phyloP scores from a whole-genome alignment of 148 eudicot species.

The Nyssa sinensis region DNA sequence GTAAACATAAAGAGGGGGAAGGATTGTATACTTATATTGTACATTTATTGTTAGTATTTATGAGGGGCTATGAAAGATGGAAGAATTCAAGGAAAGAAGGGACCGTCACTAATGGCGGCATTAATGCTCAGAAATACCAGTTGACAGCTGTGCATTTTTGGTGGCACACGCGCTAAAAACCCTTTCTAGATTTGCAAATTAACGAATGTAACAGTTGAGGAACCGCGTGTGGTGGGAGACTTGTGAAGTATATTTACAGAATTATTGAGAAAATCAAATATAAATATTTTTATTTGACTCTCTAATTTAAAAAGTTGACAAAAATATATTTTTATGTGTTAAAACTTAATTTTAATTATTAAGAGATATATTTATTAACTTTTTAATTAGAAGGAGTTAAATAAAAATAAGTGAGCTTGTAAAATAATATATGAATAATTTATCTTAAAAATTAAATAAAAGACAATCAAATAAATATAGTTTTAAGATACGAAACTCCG shows the following conservation, averaged over 20 bases:
- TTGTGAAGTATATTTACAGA: too few species aligned
- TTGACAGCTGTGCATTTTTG: slow-evolving; percentile 30
- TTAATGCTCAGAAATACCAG: slow-evolving; percentile 16
- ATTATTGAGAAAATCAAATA: not conserved
- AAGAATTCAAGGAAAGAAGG: slow-evolving; percentile 5
- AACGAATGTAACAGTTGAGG: not conserved
- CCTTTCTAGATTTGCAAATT: not conserved
- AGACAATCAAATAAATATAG: too few species aligned
- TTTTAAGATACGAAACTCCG: too few species aligned
- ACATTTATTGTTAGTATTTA: not conserved
- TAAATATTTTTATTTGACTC: not conserved
- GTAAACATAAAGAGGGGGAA: too few species aligned
- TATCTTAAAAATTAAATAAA: too few species aligned
- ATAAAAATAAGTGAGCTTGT: too few species aligned
- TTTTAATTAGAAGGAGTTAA: too few species aligned
- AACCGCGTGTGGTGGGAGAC: too few species aligned
- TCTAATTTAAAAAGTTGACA: not conserved
- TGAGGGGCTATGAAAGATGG: slow-evolving; percentile 10
- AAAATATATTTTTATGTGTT: too few species aligned
- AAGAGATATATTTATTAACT: too few species aligned
- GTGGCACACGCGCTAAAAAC: not conserved
- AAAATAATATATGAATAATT: too few species aligned
- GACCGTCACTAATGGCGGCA: slow-evolving; percentile 25
- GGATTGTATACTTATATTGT: not conserved
- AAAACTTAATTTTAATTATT: too few species aligned